Percentiles rank a stretch among this genome's conserved stretches.
These are phyloP conservation scores for Fusarium haematococcum DNA, from an alignment of 2,329 filamentous ascomycete genomes.

Conservation along the genomic window DNA sequence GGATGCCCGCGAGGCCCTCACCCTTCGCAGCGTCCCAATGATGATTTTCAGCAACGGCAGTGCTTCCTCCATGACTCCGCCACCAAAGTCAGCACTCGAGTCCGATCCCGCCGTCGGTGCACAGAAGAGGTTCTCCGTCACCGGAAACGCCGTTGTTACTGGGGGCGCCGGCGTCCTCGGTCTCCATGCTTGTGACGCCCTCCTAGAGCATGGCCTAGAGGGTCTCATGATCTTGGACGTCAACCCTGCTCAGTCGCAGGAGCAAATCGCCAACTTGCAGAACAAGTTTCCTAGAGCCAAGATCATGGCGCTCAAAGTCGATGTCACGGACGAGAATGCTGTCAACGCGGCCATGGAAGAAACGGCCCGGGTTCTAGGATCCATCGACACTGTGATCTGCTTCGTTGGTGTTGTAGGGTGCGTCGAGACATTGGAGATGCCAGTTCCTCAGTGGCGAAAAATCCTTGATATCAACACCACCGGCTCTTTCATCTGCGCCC, in stretches of 20 bases:
- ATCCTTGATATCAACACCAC: constrained; percentile 79
- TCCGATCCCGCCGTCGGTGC: not conserved
- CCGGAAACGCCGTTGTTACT: constrained; percentile 60
- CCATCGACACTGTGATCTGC: constrained; percentile 23
- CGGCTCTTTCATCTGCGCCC: constrained; percentile 76
- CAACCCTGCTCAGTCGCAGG: constrained; percentile 56
- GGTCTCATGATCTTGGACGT: constrained; percentile 73
- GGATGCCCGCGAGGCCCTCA: not conserved
- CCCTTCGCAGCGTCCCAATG: not conserved
- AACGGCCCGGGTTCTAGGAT: constrained; percentile 14
- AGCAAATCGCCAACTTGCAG: constrained; percentile 11
- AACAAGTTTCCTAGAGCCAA: constrained; percentile 26
- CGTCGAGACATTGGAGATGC: constrained; percentile 70
- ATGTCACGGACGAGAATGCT: constrained; percentile 27
- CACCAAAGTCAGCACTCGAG: not conserved
- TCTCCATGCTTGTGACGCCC: constrained; percentile 63
- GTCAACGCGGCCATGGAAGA: constrained; percentile 17
- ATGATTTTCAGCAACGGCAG: not conserved
- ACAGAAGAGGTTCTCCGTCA: constrained; percentile 6
- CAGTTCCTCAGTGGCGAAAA: constrained; percentile 68
- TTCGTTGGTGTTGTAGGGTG: constrained; percentile 44
- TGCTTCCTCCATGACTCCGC: not conserved
- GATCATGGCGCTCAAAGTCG: constrained; percentile 18
- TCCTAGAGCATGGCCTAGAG: constrained; percentile 74
- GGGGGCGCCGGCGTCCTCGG: constrained; percentile 59